Conservation (phyloP, 2,329 filamentous ascomycete species). For the Blumeria graminis region DNA sequence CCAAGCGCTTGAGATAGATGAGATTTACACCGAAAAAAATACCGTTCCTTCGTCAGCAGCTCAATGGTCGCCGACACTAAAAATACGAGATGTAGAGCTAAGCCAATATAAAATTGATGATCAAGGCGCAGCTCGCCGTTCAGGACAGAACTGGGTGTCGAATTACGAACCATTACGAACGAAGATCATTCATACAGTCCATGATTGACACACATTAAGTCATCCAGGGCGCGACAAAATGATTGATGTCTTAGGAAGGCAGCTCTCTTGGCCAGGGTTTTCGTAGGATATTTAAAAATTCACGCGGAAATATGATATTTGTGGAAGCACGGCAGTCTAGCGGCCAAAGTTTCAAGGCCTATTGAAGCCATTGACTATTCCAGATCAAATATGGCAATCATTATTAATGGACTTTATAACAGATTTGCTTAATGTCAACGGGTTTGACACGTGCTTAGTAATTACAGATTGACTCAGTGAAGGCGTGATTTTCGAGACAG, state of each 20-base stretch:
- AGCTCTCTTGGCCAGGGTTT: neutral
- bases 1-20: neutral
- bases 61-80: neutral
- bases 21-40: neutral
- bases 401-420: slow-evolving; percentile 1
- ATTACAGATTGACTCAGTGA: neutral
- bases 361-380: neutral
- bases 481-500: neutral
- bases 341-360: neutral
- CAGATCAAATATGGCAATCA: slow-evolving; percentile 1
- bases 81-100: neutral
- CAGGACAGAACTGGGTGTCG: neutral
- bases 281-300: neutral
- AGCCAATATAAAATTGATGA: neutral
- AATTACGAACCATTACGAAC: neutral
- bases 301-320: neutral
- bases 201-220: neutral
- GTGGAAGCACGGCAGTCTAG: neutral
- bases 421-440: neutral
- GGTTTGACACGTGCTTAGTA: neutral
- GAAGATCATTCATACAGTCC: neutral
- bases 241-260: neutral
- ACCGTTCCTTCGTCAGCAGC: neutral
- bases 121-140: too few species aligned
- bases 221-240: neutral